Evolutionary conservation across 108 stramenopile genomes (phyloP), one percentile per base, ranked within the genome.

Genomic region (Cyclotella atomus): DNA sequence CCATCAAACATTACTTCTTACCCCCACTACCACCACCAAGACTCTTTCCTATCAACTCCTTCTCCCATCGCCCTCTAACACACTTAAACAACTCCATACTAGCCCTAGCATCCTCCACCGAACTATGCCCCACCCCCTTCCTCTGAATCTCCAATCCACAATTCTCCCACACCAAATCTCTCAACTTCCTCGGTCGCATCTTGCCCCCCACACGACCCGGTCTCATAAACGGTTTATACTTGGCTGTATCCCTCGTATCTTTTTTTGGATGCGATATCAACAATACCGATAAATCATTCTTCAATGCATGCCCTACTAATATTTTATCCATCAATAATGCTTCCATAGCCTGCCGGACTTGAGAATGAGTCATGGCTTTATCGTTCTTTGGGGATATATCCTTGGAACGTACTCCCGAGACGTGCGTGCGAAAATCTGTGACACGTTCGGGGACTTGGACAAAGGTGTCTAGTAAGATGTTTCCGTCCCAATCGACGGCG

Each of bases 301-400:
- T 85, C 60, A 99, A 83, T 14, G 96, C 95, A 79, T 99, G 99
- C 27, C 99, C 99, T 25, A 98, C 96, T 17, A 99, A 55, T 41
- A 98, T 85, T 64, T 97, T 98, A 50, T 69, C 92, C 70, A 84
- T 71, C 20, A 97, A 55, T 15, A 97, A 36, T 19, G 83, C 64
- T 1, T 91, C 92, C 23, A 98, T 96, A 29, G 76, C 74, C 10
- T 79, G 12, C 14, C 96, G 93, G 68, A 91, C 94, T 30, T 90
- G 66, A 7, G 83, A 69, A 15, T 96, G 88, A 12, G 85, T 77
- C 83, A 98, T 85, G 29, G 96, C 95, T 52, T 77, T 71, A 6
- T 60, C 72, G 35, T 85, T 84, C 53, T 54, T 56, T 9, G 44
- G n/a, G 24, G 49, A 35, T 36, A 99, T 74, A 61, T 97, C 89